These are phyloP conservation scores for Pyrenochaeta sp. DNA, from an alignment of 2,329 filamentous ascomycete species.

Conservation along the genomic window DNA sequence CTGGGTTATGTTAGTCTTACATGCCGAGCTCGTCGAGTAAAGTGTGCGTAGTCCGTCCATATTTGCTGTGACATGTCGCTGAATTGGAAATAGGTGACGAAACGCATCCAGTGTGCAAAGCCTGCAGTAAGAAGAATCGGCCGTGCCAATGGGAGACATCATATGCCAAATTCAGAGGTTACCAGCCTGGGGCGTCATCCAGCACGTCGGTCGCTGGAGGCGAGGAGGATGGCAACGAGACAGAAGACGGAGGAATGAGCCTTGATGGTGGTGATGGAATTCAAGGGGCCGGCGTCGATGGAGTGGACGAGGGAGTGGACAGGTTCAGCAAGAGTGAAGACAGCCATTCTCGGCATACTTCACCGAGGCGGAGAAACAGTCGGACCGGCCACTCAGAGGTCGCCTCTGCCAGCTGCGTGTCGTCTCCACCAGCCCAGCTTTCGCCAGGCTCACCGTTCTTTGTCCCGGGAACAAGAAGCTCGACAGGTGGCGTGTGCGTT, in stretches of 20 bases:
- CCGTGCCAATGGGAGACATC: slow-evolving; percentile 42
- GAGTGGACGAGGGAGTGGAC: slow-evolving; percentile 13
- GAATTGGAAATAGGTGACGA: slow-evolving; percentile 37
- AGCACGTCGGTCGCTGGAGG: slow-evolving; percentile 15
- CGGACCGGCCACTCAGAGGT: slow-evolving; percentile 17
- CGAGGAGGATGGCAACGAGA: slow-evolving; percentile 18
- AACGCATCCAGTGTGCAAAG: slow-evolving; percentile 36
- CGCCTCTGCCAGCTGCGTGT: slow-evolving; percentile 15
- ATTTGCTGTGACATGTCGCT: neutral
- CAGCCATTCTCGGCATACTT: slow-evolving; percentile 23
- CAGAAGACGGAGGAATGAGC: slow-evolving; percentile 12
- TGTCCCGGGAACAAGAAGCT: slow-evolving; percentile 3
- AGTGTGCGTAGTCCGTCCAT: slow-evolving; percentile 27
- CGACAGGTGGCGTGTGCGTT: slow-evolving; percentile 16
- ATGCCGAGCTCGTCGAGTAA: slow-evolving; percentile 43
- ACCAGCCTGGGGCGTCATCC: slow-evolving; percentile 31
- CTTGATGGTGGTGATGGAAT: no score
- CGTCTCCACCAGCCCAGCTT: slow-evolving; percentile 20
- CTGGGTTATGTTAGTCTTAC: slow-evolving; percentile 33
- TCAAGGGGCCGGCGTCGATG: neutral
- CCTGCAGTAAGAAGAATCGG: slow-evolving; percentile 44
- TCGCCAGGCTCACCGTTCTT: slow-evolving; percentile 24
- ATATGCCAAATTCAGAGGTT: slow-evolving; percentile 37
- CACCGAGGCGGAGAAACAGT: slow-evolving; percentile 26
- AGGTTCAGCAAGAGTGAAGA: slow-evolving; percentile 19